phyloP scores from a whole-genome alignment of 306 rosid genomes.

The Trichosanthes truncata region DNA sequence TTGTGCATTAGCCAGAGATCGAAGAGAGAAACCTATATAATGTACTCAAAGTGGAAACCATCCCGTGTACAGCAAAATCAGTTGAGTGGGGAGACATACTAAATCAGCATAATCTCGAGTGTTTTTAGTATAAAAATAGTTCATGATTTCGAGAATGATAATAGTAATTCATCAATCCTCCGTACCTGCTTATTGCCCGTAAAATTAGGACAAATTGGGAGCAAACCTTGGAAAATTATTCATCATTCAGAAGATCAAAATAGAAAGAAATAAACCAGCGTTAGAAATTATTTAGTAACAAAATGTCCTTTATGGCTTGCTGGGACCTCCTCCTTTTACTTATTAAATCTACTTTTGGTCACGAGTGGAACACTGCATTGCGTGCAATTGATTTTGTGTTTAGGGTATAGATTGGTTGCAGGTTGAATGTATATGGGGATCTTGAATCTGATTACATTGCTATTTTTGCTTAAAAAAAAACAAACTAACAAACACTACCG shows the following conservation, averaged over 20 bases:
- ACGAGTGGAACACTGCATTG: slow-evolving; percentile 31
- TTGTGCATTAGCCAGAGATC: neutral
- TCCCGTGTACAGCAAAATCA: neutral
- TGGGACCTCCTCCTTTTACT: neutral
- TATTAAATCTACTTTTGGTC: neutral
- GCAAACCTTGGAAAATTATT: neutral
- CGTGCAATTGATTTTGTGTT: neutral
- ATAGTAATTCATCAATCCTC: neutral
- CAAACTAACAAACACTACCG: no score
- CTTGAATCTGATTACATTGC: neutral
- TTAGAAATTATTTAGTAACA: neutral
- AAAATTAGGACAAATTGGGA: neutral
- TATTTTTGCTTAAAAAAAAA: neutral
- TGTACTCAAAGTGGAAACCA: neutral
- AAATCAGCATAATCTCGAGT: neutral
- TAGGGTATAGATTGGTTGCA: neutral
- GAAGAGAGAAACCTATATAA: neutral
- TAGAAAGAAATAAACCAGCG: neutral
- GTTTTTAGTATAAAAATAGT: no score
- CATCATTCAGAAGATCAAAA: neutral
- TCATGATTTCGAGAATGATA: neutral
- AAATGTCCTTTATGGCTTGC: neutral
- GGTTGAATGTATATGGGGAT: neutral
- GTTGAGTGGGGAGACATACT: neutral
- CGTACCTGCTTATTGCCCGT: neutral